Base-by-base conservation (phyloP, 495 filamentous ascomycete genomes). In the Apiosordaria backusii region DNA sequence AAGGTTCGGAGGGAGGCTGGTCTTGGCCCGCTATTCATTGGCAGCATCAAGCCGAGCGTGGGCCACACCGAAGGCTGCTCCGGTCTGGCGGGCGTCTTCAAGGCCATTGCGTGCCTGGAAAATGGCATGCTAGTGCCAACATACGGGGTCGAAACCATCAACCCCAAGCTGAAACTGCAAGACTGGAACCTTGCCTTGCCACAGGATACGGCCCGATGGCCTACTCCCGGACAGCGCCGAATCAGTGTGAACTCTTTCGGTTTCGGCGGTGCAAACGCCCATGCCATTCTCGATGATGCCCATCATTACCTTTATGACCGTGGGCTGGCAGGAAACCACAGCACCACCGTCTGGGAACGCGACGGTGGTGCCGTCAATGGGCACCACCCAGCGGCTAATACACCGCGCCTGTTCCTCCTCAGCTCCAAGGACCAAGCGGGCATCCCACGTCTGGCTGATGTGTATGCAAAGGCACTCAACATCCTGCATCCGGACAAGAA, bases 71-170 rank as follows among this genome's bases (percentile, higher is more conserved):
- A 88, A 68, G 81, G 76, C 1, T 77, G 77, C 0, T 75, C 75
- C 24, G 86, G 86, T n/a, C 73, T 88, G 6, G 76, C 81, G 0
- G 79, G 77, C 3, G 62, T 89, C 3, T 83, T 89, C 61, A 89
- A 89, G 66, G 78, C 80, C 0, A 74, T 78, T 13, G 57, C 86
- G 50, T 82, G 82, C 73, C 70, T 89, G 15, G 82, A 89, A 60
- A 76, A 79, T 61, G 80, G 80, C 23, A 71, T 77, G 63, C 75
- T 84, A 50, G 65, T 75, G 9, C 79, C 81, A 0, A 77, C 75
- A 63, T 67, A 58, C 54, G 22, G 79, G 22, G 81, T 87, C 63
- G 78, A 83, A 52, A 67, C 72, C 53, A 72, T 73, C 0, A 78
- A 78, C 45, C 71, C 77, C 60, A 76, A 75, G 35, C 78, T 82